Conservation (phyloP, 23 red algal genomes). For the Rhodosorus marinus region DNA sequence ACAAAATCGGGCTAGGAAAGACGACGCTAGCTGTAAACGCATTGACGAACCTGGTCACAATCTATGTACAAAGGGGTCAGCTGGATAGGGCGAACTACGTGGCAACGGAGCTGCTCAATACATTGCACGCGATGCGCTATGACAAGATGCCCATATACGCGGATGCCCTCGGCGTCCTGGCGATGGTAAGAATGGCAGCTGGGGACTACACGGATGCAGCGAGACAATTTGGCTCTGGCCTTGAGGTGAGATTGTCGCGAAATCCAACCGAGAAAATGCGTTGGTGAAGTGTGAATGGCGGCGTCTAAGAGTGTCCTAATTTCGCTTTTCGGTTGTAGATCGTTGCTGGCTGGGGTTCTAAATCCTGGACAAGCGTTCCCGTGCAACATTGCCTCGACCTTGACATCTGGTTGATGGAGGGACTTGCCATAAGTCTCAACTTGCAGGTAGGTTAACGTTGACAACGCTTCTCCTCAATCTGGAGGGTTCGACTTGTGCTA, state of each 20-base stretch:
- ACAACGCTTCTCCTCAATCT: too few relatives aligned
- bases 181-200: slow-evolving; percentile 13
- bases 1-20: slow-evolving; percentile 1
- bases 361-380: slow-evolving; percentile 35
- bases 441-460: too few relatives aligned
- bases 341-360: slow-evolving; percentile 14
- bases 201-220: slow-evolving; percentile 16
- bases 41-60: slow-evolving; percentile 18
- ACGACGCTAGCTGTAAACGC: slow-evolving; percentile 42
- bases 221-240: too few relatives aligned
- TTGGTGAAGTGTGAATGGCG: too few relatives aligned
- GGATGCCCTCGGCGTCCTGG: slow-evolving; percentile 46
- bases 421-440: too few relatives aligned
- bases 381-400: slow-evolving; percentile 64
- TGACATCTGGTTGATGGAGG: slow-evolving; percentile 55
- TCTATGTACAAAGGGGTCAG: slow-evolving; percentile 11
- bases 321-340: slow-evolving; percentile 32
- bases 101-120: slow-evolving; percentile 12
- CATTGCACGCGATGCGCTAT: slow-evolving; percentile 27
- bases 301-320: too few relatives aligned
- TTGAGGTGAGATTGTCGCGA: too few relatives aligned
- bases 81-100: slow-evolving; percentile 7
- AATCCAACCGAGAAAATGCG: too few relatives aligned
- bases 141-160: slow-evolving; percentile 61
- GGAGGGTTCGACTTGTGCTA: too few relatives aligned